These are phyloP conservation scores for Rubia balearica DNA, from an alignment of 305 asterid species.

Conservation along the genomic window DNA sequence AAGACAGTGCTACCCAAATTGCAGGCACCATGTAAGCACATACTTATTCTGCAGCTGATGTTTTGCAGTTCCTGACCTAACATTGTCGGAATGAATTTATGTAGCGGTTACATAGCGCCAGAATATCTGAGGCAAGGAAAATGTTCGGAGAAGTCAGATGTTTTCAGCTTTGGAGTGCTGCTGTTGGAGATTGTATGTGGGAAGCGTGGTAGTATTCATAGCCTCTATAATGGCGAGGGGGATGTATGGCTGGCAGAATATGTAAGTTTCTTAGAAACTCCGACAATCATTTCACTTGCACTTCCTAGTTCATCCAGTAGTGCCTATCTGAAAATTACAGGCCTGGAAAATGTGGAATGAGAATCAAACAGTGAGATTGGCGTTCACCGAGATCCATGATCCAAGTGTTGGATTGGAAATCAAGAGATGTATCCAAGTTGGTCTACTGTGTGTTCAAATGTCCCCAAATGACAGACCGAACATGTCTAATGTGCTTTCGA, in stretches of 20 bases:
- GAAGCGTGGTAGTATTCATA: not conserved
- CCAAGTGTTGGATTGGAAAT: not conserved
- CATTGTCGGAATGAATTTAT: too few relatives aligned
- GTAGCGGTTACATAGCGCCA: not conserved
- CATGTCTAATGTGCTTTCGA: not conserved
- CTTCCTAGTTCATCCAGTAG: not conserved
- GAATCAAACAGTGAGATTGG: not conserved
- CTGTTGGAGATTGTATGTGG: not conserved
- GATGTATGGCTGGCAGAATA: not conserved
- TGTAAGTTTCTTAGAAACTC: not conserved
- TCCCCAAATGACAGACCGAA: not conserved
- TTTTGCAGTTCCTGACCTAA: not conserved
- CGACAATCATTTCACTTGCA: not conserved
- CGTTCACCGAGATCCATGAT: not conserved
- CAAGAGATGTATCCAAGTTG: not conserved
- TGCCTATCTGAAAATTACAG: not conserved
- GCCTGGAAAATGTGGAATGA: not conserved
- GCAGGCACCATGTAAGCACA: not conserved
- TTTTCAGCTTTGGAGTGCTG: not conserved
- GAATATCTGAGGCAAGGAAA: not conserved
- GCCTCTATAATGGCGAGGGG: not conserved
- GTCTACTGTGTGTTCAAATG: not conserved
- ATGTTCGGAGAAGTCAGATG: not conserved
- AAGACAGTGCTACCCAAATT: not conserved
- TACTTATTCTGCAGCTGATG: not conserved